Evolutionary conservation across 257 asterid genomes (phyloP).

Genomic region (Penstemon davidsonii): DNA sequence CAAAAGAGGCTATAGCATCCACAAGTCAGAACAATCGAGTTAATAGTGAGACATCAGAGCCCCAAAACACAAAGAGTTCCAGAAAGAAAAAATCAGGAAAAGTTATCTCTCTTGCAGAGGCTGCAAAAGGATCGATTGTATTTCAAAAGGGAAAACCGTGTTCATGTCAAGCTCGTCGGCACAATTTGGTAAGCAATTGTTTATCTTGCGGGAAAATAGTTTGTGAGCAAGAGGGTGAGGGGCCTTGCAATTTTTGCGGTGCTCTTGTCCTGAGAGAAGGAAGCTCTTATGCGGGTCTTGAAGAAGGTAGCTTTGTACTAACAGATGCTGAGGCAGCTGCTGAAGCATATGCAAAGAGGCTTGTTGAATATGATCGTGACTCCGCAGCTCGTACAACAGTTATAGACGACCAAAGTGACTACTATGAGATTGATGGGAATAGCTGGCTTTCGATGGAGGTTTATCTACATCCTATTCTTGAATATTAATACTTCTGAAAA

Average conservation of each 20-base stretch:
- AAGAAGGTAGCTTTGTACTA: slow-evolving; percentile 45
- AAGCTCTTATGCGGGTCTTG: slow-evolving; percentile 85
- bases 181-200: slow-evolving; percentile 80
- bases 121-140: slow-evolving; percentile 85
- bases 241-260: slow-evolving; percentile 90
- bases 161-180: slow-evolving; percentile 91
- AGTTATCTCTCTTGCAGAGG: slow-evolving; percentile 86
- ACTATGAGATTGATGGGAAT: slow-evolving; percentile 81
- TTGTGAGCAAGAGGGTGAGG: slow-evolving; percentile 97
- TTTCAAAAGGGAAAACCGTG: slow-evolving; percentile 94
- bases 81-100: slow-evolving; percentile 86
- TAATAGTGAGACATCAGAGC: slow-evolving; percentile 37
- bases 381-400: slow-evolving; percentile 98
- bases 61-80: slow-evolving; percentile 42
- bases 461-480: not conserved
- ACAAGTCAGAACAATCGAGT: slow-evolving; percentile 41
- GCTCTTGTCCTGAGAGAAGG: slow-evolving; percentile 89
- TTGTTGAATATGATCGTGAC: slow-evolving; percentile 90
- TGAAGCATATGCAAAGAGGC: slow-evolving; percentile 90
- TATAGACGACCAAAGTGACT: slow-evolving; percentile 96
- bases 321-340: slow-evolving; percentile 84
- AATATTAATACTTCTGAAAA: not conserved
- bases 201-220: slow-evolving; percentile 95
- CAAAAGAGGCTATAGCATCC: slow-evolving; percentile 46
- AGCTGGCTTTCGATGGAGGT: slow-evolving; percentile 90